Percentiles rank a stretch among this genome's conserved stretches.
Conservation (phyloP, 2,329 filamentous ascomycete genomes). For the Didymella keratinophila region DNA sequence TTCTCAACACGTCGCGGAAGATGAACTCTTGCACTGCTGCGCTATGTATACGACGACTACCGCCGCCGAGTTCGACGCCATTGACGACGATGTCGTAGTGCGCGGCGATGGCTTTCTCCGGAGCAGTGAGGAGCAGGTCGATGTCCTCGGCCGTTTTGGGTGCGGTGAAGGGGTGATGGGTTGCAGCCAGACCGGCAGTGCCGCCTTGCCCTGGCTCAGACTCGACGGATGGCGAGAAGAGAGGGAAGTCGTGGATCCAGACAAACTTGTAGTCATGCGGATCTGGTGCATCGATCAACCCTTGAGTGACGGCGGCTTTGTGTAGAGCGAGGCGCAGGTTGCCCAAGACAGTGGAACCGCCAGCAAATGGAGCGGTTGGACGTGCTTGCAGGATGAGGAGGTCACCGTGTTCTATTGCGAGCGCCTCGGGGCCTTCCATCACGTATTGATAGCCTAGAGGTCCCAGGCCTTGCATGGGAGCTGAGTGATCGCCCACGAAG, state of each 20-base stretch:
- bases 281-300: conserved; percentile 60
- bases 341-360: conserved; percentile 77
- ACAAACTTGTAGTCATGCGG: conserved; percentile 70
- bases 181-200: conserved; percentile 79
- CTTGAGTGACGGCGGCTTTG: conserved; percentile 70
- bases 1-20: conserved; percentile 82
- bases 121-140: conserved; percentile 74
- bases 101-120: conserved; percentile 77
- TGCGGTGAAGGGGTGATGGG: conserved; percentile 95
- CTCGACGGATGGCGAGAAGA: conserved; percentile 79
- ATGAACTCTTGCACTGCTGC: conserved; percentile 84
- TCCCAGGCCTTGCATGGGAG: conserved; percentile 78
- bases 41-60: conserved; percentile 89
- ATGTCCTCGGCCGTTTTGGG: conserved; percentile 77
- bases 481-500: conserved; percentile 75
- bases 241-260: conserved; percentile 90
- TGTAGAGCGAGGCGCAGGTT: conserved; percentile 75
- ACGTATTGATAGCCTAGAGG: conserved; percentile 78
- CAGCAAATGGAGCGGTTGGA: conserved; percentile 67
- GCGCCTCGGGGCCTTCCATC: conserved; percentile 62
- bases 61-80: conserved; percentile 91
- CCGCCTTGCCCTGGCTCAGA: conserved; percentile 81
- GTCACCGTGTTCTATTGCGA: conserved; percentile 70
- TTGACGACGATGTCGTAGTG: conserved; percentile 98
- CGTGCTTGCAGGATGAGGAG: conserved; percentile 84